These are phyloP conservation scores for Pyrrhoderma noxium DNA, from an alignment of 1,284 basidiomycete species.

Conservation along the genomic window DNA sequence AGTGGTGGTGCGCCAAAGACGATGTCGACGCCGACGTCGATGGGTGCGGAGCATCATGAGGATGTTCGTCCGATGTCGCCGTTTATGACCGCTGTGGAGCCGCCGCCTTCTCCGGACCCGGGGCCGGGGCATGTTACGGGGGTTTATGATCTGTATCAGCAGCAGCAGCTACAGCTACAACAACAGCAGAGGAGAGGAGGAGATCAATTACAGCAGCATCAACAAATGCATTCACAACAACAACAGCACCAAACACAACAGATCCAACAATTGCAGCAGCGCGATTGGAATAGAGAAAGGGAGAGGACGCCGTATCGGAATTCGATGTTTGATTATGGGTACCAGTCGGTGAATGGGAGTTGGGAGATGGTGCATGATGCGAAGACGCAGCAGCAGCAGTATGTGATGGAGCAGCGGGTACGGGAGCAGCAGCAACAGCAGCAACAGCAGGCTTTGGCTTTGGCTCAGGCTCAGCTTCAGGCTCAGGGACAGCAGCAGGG, in stretches of 20 bases:
- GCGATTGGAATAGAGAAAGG: background rate
- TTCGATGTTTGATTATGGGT: background rate
- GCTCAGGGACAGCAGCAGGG: conserved; percentile 4
- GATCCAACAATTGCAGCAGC: too few species aligned
- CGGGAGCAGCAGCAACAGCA: background rate
- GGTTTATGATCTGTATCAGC: conserved; percentile 3
- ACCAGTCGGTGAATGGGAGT: conserved; percentile 2
- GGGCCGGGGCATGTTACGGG: background rate
- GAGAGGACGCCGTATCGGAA: conserved; percentile 7
- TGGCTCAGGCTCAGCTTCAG: background rate
- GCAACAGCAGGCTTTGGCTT: background rate
- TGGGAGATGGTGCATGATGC: conserved; percentile 1
- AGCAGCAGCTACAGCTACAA: background rate
- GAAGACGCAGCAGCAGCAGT: background rate
- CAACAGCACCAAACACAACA: too few species aligned
- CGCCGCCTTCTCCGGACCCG: conserved; percentile 1
- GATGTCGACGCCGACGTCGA: too few species aligned
- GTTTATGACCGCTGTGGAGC: conserved; percentile 2
- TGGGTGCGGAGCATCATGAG: background rate
- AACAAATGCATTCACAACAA: background rate
- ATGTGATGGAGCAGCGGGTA: too few species aligned
- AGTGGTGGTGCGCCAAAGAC: too few species aligned
- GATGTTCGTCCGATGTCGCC: conserved; percentile 12
- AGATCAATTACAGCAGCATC: conserved; percentile 7
- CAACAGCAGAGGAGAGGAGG: background rate